Percentiles rank a stretch among this genome's conserved stretches.
Evolutionary conservation across 2,329 filamentous ascomycete species (phyloP).

Genomic region (Trichoderma sp.): DNA sequence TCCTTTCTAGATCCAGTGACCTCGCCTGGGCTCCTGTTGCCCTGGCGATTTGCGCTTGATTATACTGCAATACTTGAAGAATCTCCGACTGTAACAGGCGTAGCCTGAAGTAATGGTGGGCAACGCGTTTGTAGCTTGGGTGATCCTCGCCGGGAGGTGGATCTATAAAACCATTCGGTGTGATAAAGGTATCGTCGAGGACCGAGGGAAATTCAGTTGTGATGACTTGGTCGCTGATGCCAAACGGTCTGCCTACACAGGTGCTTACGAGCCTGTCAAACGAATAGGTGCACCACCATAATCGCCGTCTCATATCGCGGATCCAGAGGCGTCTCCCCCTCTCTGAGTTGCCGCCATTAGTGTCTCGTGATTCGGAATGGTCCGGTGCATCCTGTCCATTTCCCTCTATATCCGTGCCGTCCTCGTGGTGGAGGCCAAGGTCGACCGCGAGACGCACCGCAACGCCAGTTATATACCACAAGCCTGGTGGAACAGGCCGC

Average conservation of each 20-base stretch:
- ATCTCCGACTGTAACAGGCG: slow-evolving; percentile 92
- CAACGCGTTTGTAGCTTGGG: slow-evolving; percentile 85
- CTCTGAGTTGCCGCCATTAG: slow-evolving; percentile 38
- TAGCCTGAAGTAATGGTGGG: slow-evolving; percentile 88
- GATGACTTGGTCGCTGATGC: slow-evolving; percentile 93
- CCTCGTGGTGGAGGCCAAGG: slow-evolving; percentile 88
- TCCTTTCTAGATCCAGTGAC: slow-evolving; percentile 68
- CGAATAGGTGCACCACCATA: slow-evolving; percentile 98
- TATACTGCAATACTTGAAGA: slow-evolving; percentile 86
- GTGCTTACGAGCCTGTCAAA: slow-evolving; percentile 93
- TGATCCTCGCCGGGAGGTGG: slow-evolving; percentile 55
- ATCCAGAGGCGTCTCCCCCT: slow-evolving; percentile 76
- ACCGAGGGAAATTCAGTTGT: slow-evolving; percentile 92
- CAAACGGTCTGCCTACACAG: slow-evolving; percentile 89
- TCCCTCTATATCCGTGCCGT: slow-evolving; percentile 64
- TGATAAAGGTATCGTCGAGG: slow-evolving; percentile 86
- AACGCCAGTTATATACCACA: slow-evolving; percentile 97
- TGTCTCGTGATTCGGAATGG: slow-evolving; percentile 32
- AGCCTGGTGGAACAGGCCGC: slow-evolving; percentile 83
- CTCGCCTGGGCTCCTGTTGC: slow-evolving; percentile 60
- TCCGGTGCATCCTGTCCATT: slow-evolving; percentile 51
- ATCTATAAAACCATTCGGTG: slow-evolving; percentile 68
- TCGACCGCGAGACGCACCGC: slow-evolving; percentile 88
- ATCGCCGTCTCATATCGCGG: slow-evolving; percentile 76
- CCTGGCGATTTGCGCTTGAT: slow-evolving; percentile 79